Evolutionary conservation across 2,329 filamentous ascomycete species (phyloP).

Genomic region (Pseudocercospora cruenta): DNA sequence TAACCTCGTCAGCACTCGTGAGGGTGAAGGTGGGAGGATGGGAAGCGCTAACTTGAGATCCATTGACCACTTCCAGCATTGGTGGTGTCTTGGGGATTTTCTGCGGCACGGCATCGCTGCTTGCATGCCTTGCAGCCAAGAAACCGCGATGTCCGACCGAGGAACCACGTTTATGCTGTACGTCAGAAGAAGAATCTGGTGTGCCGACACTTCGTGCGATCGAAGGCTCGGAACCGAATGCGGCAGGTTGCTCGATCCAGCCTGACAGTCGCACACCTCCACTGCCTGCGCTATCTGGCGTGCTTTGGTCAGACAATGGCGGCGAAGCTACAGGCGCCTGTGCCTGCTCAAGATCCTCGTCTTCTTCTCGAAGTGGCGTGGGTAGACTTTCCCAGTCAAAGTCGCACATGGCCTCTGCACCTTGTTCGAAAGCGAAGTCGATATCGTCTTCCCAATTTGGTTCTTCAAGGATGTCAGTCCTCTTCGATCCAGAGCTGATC

Average conservation of each 20-base stretch:
- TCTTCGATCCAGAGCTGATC: conserved; percentile 16
- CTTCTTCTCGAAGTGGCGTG: conserved; percentile 11
- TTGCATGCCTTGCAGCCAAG: conserved; percentile 34
- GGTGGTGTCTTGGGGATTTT: conserved; percentile 18
- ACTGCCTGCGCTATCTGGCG: conserved; percentile 17
- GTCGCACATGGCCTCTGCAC: conserved; percentile 63
- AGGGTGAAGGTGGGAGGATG: conserved; percentile 23
- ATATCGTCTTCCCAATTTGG: conserved; percentile 65
- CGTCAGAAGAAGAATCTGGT: conserved; percentile 1
- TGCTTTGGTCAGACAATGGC: conserved; percentile 20
- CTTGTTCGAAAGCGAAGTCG: conserved; percentile 65
- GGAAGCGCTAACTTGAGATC: conserved; percentile 18
- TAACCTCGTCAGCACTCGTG: conserved; percentile 12
- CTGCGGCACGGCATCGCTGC: conserved; percentile 16
- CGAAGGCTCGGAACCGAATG: conserved; percentile 14
- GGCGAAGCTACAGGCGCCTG: conserved; percentile 1
- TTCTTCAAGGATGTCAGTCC: conserved; percentile 37
- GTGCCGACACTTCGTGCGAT: not conserved
- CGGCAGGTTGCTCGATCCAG: conserved; percentile 25
- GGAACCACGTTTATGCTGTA: conserved; percentile 28
- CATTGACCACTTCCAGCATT: conserved; percentile 13
- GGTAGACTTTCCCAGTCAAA: conserved; percentile 57
- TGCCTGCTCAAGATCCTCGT: conserved; percentile 11
- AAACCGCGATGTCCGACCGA: conserved; percentile 40
- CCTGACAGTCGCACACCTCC: conserved; percentile 28